Evolutionary conservation across 257 asterid species (phyloP), one percentile per base, ranked within the genome.

Genomic region (Echites panduratus): DNA sequence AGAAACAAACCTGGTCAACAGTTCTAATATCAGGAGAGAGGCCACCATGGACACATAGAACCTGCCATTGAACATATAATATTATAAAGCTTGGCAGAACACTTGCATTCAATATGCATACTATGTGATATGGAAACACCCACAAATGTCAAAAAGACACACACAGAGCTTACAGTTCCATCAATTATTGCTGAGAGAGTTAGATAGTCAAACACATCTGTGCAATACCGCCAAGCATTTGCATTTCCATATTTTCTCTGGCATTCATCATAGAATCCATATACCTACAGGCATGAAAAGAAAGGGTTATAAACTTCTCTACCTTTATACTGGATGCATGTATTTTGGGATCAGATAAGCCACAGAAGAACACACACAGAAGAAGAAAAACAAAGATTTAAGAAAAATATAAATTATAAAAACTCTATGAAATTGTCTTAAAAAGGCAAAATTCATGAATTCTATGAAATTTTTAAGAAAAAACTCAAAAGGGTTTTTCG

Each of bases 151-250:
- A n/a, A 54, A 24, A 29, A 1, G 35, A 40, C 14, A 45, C 12
- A 43, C 7, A 50, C 16, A 63, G 20, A 67, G 73, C 79, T 79
- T 84, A 95, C 99, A 77, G 98, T 90, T 80, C 98, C 97, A 75
- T 95, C 99, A 68, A 95, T 90, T 68, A 92, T 95, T 70, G 99
- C 99, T 58, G 99, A 95, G 47, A 95, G 81, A 57, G 97, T 95
- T 66, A 95, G 85, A 81, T 87, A 95, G 87, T 95, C 99, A 82
- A 95, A 95, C 65, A 95, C 99, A 81, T 95, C 99, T 3, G 99
- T 95, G 90, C 99, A 95, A 79, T 95, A 92, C 56, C 99, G 92
- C 99, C 99, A 95, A 48, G 98, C 98, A 80, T 95, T 95, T 65
- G 99, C 98, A 77, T 90, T 95, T 70, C 99, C 99, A 56, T 92